Evolutionary conservation across 768 basidiomycete genomes (phyloP).

Genomic region (Sporobolomyces roseus): DNA sequence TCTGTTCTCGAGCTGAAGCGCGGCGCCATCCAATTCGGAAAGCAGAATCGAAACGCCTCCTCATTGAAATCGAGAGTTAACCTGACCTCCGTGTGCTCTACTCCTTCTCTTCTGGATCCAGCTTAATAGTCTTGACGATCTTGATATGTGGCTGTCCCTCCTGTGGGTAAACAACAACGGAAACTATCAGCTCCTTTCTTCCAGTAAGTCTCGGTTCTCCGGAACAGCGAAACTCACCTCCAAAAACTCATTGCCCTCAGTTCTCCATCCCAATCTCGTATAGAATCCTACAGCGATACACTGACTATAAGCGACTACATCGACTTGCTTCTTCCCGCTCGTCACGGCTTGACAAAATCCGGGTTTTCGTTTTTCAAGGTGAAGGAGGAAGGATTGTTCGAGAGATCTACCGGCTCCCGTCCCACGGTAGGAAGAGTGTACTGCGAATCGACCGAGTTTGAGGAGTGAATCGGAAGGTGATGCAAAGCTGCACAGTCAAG

Average conservation of each 20-base stretch:
- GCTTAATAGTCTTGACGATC: slow-evolving; percentile 22
- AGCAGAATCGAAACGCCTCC: too few relatives aligned
- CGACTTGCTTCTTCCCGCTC: background rate
- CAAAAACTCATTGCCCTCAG: slow-evolving; percentile 11
- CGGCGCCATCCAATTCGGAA: too few relatives aligned
- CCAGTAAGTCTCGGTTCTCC: slow-evolving; percentile 12
- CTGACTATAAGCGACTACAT: slow-evolving; percentile 22
- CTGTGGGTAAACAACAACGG: background rate
- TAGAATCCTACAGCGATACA: slow-evolving; percentile 15
- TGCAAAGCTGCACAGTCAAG: background rate
- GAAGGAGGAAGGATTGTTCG: slow-evolving; percentile 5
- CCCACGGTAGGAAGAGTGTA: background rate
- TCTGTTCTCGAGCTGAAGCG: too few relatives aligned
- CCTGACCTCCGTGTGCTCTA: too few relatives aligned
- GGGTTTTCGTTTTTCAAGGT: slow-evolving; percentile 6
- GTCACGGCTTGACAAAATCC: background rate
- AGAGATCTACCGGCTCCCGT: slow-evolving; percentile 19
- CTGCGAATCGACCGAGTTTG: slow-evolving; percentile 39
- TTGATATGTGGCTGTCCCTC: slow-evolving; percentile 33
- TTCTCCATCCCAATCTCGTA: slow-evolving; percentile 10
- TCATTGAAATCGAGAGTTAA: too few relatives aligned
- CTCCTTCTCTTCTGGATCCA: too few relatives aligned
- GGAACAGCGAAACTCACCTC: slow-evolving; percentile 35
- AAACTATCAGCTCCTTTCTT: slow-evolving; percentile 11
- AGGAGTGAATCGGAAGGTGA: background rate